Base-by-base conservation (phyloP, 2,329 filamentous ascomycete species). In the Myotisia sp. region DNA sequence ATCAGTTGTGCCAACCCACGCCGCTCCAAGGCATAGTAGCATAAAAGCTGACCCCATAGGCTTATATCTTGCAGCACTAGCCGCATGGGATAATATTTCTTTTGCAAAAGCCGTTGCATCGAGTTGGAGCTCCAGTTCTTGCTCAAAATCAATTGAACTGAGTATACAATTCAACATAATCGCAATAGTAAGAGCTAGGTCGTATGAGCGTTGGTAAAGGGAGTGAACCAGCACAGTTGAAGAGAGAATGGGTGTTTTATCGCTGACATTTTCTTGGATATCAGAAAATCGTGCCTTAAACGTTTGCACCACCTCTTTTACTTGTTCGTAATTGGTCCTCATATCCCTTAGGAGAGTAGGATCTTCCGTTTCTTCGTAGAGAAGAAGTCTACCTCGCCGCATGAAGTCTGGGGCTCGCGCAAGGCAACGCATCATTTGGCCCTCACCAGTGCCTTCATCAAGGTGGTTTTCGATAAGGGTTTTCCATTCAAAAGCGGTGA, bases 101-200 rank as follows among this genome's bases (percentile, higher is more conserved):
- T 46, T 29, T 2, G 47, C 40, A 18, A 50, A 44, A 14, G 36
- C 38, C 4, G 34, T 38, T 5, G 46, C 43, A 22, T 54, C 49
- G 4, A 38, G 17, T 4, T 22, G 23, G 2, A 49, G 37, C 0
- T 36, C 20, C n/a, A n/a, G n/a, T 1, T 19, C 34, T 12, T 48
- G 47, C 16, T 46, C 32, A 18, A 46, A 24, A n/a, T 47, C 42
- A 31, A 61, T 13, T 24, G 50, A 44, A 34, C 45, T 31, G 14
- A 56, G 39, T 26, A 58, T 37, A 37, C 51, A 52, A 40, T 55
- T 53, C 36, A 58, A 47, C 18, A 54, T 43, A 1, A 53, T 42
- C 1, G 44, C 46, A 9, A 57, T 45, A 5, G 47, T 42, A 2
- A 60, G 38, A 1, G 42, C 51, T 5, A 59, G 37, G 2, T 45